Conservation (phyloP, 2,329 filamentous ascomycete genomes). For the Pseudopithomyces chartarum region DNA sequence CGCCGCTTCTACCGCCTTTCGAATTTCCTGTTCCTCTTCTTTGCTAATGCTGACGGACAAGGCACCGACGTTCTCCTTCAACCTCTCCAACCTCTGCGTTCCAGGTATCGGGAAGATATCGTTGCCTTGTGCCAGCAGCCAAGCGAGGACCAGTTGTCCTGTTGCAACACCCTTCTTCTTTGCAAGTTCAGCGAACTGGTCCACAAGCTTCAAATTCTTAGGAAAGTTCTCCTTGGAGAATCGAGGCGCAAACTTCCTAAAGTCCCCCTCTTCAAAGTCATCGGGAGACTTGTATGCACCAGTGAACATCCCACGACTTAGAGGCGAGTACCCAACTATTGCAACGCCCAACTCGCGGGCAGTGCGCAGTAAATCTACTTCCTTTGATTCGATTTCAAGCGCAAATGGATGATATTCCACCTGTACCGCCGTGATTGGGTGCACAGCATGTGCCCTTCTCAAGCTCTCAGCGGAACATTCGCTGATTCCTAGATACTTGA, state of each 20-base stretch:
- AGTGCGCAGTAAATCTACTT: conserved; percentile 43
- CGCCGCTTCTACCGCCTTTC: conserved; percentile 41
- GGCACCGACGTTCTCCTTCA: conserved; percentile 39
- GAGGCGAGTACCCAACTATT: conserved; percentile 46
- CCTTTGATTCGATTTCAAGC: conserved; percentile 52
- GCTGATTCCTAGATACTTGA: conserved; percentile 53
- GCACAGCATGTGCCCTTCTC: conserved; percentile 54
- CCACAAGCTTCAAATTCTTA: conserved; percentile 5
- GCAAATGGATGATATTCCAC: conserved; percentile 58
- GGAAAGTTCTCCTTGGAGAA: conserved; percentile 49
- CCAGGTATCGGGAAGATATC: conserved; percentile 63
- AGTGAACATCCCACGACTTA: conserved; percentile 41
- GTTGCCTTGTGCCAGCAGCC: conserved; percentile 51
- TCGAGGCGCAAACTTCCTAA: conserved; percentile 40
- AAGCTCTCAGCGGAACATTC: conserved; percentile 52
- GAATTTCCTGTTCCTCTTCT: conserved; percentile 35
- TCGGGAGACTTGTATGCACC: conserved; percentile 44
- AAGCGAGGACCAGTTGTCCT: conserved; percentile 60
- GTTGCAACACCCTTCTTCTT: conserved; percentile 59
- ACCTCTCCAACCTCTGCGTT: conserved; percentile 34
- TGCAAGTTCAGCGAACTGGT: conserved; percentile 25
- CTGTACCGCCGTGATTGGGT: conserved; percentile 56
- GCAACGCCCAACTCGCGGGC: conserved; percentile 52
- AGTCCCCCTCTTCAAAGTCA: conserved; percentile 50
- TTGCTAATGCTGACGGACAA: conserved; percentile 32